Conservation (phyloP, 345 rosid genomes). For the Corchorus olitorius region DNA sequence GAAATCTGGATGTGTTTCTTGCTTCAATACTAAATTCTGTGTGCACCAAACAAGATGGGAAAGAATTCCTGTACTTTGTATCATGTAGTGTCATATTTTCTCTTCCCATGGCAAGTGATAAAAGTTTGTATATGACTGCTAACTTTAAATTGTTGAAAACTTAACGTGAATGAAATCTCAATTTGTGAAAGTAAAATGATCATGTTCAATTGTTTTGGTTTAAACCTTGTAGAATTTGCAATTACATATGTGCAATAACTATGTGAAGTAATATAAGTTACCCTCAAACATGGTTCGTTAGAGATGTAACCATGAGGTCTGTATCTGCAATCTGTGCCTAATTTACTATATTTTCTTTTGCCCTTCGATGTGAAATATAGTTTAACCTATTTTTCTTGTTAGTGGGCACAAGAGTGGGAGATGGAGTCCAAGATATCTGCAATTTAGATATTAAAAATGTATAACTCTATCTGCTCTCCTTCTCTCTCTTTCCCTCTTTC, state of each 20-base stretch:
- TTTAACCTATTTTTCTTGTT: slow-evolving; percentile 37
- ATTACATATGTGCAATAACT: background rate
- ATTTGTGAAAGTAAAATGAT: background rate
- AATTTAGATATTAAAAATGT: slow-evolving; percentile 39
- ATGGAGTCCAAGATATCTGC: slow-evolving; percentile 32
- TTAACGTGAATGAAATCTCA: background rate
- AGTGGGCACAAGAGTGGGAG: slow-evolving; percentile 42
- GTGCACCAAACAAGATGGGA: background rate
- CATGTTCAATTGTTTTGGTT: background rate
- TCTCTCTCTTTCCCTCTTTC: slow-evolving; percentile 21
- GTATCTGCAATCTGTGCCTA: background rate
- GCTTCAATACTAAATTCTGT: background rate
- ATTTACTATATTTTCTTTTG: background rate
- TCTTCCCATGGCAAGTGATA: background rate
- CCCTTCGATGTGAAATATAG: slow-evolving; percentile 10
- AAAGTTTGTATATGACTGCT: background rate
- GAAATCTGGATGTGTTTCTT: slow-evolving; percentile 9
- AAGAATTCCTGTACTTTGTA: background rate
- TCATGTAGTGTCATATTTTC: background rate
- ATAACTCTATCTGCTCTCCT: slow-evolving; percentile 36
- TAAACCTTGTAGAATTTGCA: background rate
- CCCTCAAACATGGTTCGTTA: background rate
- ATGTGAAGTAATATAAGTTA: background rate
- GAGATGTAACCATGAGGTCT: background rate
- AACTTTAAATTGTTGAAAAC: background rate